These are phyloP conservation scores for Trichaptum fuscoviolaceum DNA, from an alignment of 768 basidiomycete species.

Conservation along the genomic window DNA sequence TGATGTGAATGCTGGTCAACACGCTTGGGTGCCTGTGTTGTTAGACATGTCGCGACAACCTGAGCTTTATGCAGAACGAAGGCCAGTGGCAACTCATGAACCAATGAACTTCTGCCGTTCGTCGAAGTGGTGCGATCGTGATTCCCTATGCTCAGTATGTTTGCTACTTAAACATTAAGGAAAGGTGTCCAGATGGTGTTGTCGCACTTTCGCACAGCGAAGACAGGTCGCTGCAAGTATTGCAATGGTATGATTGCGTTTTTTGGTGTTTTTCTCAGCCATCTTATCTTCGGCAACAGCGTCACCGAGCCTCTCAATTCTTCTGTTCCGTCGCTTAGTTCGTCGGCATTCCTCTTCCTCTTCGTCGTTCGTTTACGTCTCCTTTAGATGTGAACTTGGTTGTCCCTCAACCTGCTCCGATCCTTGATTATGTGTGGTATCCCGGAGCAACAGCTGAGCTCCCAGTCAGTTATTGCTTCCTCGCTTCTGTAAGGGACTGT, in stretches of 20 bases:
- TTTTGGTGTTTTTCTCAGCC: conserved; percentile 1
- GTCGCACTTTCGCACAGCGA: conserved; percentile 65
- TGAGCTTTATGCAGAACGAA: neutral
- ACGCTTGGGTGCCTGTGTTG: neutral
- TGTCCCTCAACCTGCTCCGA: conserved; percentile 57
- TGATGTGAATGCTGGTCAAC: neutral
- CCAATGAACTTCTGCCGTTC: conserved; percentile 46
- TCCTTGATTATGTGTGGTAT: conserved; percentile 83
- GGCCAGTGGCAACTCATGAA: neutral
- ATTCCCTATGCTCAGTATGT: too few relatives aligned
- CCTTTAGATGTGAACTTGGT: conserved; percentile 15
- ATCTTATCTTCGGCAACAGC: conserved; percentile 2
- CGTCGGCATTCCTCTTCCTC: conserved; percentile 7
- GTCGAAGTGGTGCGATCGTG: conserved; percentile 45
- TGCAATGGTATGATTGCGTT: conserved; percentile 37
- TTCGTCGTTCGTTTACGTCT: conserved; percentile 7
- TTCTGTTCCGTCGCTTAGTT: neutral
- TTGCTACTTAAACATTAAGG: neutral
- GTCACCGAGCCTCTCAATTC: neutral
- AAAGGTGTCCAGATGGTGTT: conserved; percentile 75
- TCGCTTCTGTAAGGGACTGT: conserved; percentile 77
- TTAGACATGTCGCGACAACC: neutral
- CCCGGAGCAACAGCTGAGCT: conserved; percentile 60
- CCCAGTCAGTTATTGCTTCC: conserved; percentile 72
- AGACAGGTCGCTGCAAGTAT: conserved; percentile 56